Conservation (phyloP, 1,284 basidiomycete species). For the Ceratobasidium sp. region DNA sequence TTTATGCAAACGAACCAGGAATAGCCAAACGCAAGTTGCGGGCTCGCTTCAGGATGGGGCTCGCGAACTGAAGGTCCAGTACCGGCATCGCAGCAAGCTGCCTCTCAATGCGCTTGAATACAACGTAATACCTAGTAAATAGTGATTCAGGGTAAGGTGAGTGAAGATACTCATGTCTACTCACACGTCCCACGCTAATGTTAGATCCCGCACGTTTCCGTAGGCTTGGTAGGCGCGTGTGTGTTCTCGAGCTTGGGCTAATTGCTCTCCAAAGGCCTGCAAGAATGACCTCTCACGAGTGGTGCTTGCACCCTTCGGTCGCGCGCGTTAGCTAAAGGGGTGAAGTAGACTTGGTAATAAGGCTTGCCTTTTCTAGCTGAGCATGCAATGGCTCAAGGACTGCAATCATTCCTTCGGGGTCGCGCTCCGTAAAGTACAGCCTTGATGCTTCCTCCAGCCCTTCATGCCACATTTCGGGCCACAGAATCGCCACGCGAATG, state of each 20-base stretch:
- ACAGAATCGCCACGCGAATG: slow-evolving; percentile 96
- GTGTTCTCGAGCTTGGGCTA: slow-evolving; percentile 94
- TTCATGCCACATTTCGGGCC: slow-evolving; percentile 99
- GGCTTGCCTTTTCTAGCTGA: slow-evolving; percentile 83
- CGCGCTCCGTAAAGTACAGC: slow-evolving; percentile 98
- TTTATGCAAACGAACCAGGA: not conserved
- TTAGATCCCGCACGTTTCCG: slow-evolving; percentile 89
- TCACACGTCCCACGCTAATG: slow-evolving; percentile 98
- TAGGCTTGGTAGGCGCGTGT: slow-evolving; percentile 88
- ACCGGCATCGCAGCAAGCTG: slow-evolving; percentile 30
- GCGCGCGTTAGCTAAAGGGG: not conserved
- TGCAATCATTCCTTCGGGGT: slow-evolving; percentile 98
- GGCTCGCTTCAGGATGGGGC: slow-evolving; percentile 25
- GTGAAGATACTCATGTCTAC: not conserved
- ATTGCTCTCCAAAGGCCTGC: slow-evolving; percentile 93
- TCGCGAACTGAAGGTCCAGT: slow-evolving; percentile 30
- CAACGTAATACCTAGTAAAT: slow-evolving; percentile 17
- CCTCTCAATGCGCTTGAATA: slow-evolving; percentile 37
- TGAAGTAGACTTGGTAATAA: not conserved
- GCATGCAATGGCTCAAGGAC: slow-evolving; percentile 94
- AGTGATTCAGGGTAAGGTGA: not conserved
- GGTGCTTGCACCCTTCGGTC: slow-evolving; percentile 84
- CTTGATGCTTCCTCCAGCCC: slow-evolving; percentile 98
- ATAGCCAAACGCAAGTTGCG: slow-evolving; percentile 23
- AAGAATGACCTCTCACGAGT: slow-evolving; percentile 95